Evolutionary conservation across 352 stramenopile genomes (phyloP), one percentile per base, ranked within the genome.

Genomic region (Globisporangium canariense): DNA sequence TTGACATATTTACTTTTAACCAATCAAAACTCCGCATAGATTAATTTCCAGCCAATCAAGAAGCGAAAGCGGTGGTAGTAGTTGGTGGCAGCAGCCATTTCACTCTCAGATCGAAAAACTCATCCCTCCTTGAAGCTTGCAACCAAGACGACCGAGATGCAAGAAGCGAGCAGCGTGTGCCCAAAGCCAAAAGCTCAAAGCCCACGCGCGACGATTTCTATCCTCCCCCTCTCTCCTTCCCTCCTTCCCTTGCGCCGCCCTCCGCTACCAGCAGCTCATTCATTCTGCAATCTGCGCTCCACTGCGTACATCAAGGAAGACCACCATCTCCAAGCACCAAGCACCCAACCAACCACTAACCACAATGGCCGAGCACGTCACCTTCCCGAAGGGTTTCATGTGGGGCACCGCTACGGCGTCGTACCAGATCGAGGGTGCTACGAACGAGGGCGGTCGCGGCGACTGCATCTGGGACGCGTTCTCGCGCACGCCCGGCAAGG

Each of bases 401-500:
- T 98, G 84, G 83, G 94, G 94, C 41, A 77, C 79, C 3, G 81
- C 91, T 32, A 98, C 91, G 0, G 90, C 92, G 13, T 70, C 85
- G 36, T 98, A 97, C 78, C 93, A 98, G 76, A 91, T 98, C 62
- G 94, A 98, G 76, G 96, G 94, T 30, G 93, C 78, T 14, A 70
- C 74, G 13, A 66, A 94, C 25, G 81, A 93, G 57, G 93, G 86
- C 53, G 92, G 92, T 9, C 77, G 90, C n/a, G 89, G 88, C 41
- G 62, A 76, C 53, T 76, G 62, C 38, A 97, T 98, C 64, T 98
- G 94, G 94, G 94, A 98, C 76, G 82, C 77, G 18, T 98, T 93
- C 71, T 80, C 77, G 32, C 64, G 82, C 65, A 74, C 83, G 43
- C 75, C 79, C 0, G 76, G 76, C 54, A 92, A 91, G 41, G 75